A percentile compares a stretch with the other conserved stretches of the same genome.
These are phyloP conservation scores for Teunomyces pallodes DNA, from an alignment of 805 yeast genomes.

Conservation along the genomic window DNA sequence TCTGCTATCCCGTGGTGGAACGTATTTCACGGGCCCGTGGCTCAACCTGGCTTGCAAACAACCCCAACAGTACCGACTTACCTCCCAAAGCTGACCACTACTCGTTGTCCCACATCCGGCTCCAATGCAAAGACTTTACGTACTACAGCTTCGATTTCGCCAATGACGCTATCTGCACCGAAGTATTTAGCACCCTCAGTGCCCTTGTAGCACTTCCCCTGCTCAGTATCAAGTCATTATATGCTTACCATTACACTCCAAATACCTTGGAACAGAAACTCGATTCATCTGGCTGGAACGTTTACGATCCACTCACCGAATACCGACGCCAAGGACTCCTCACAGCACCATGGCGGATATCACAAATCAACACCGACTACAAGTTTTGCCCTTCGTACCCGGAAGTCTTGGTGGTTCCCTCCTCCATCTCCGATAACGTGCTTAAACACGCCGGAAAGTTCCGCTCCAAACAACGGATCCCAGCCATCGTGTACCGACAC, in stretches of 20 bases:
- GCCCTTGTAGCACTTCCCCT: conserved; percentile 50
- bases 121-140: conserved; percentile 83
- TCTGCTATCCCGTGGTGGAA: conserved; percentile 82
- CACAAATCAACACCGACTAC: conserved; percentile 63
- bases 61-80: conserved; percentile 1
- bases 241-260: conserved; percentile 81
- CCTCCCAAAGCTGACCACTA: conserved; percentile 28
- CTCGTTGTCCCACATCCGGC: conserved; percentile 54
- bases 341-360: conserved; percentile 59
- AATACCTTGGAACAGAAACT: conserved; percentile 62
- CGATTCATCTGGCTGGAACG: conserved; percentile 60
- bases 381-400: conserved; percentile 79
- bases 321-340: conserved; percentile 71
- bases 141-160: conserved; percentile 74
- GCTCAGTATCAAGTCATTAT: conserved; percentile 47
- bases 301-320: conserved; percentile 63
- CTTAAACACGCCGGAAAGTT: conserved; percentile 80
- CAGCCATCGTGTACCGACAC: conserved; percentile 77
- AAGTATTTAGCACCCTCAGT: conserved; percentile 71
- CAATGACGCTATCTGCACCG: conserved; percentile 56
- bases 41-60: conserved; percentile 35
- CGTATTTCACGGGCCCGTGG: conserved; percentile 58
- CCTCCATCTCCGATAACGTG: conserved; percentile 75
- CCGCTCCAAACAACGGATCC: conserved; percentile 82
- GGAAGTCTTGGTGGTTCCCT: conserved; percentile 62